phyloP scores from a whole-genome alignment of 2,329 filamentous ascomycete genomes.

The Davidsoniella australis region DNA sequence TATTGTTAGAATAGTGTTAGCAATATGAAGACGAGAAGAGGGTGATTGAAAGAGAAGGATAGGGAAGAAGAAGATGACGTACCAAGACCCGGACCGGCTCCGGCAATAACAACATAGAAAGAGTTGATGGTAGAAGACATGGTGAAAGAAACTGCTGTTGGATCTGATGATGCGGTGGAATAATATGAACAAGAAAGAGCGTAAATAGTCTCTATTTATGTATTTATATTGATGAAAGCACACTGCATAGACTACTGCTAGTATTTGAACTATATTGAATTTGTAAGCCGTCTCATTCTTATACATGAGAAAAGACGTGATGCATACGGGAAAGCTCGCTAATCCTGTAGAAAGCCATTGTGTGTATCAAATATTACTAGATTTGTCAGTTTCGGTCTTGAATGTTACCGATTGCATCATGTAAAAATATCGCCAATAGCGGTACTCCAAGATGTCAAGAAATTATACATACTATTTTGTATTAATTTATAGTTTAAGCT shows the following conservation, averaged over 20 bases:
- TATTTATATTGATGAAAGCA: too few species aligned
- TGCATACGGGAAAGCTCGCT: not conserved
- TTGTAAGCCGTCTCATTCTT: not conserved
- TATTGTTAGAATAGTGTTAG: constrained; percentile 20
- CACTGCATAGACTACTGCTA: too few species aligned
- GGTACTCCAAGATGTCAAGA: too few species aligned
- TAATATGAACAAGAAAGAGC: too few species aligned
- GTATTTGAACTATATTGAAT: too few species aligned
- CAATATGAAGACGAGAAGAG: not conserved
- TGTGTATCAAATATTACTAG: too few species aligned
- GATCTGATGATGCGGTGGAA: too few species aligned
- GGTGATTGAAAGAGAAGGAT: not conserved
- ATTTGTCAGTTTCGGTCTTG: too few species aligned
- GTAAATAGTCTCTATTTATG: too few species aligned
- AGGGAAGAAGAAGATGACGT: constrained; percentile 3
- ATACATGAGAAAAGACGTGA: not conserved
- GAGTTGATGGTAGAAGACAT: not conserved
- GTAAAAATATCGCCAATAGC: too few species aligned
- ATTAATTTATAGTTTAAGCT: too few species aligned
- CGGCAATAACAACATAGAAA: constrained; percentile 53
- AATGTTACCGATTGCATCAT: not conserved
- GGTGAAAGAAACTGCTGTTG: not conserved
- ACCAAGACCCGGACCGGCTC: constrained; percentile 54
- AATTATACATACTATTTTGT: too few species aligned
- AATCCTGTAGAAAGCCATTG: not conserved